A percentile compares a stretch with the other conserved stretches of the same genome.
Evolutionary conservation across 2,329 filamentous ascomycete genomes (phyloP).

Genomic region (Colletotrichum lindemuthianum): DNA sequence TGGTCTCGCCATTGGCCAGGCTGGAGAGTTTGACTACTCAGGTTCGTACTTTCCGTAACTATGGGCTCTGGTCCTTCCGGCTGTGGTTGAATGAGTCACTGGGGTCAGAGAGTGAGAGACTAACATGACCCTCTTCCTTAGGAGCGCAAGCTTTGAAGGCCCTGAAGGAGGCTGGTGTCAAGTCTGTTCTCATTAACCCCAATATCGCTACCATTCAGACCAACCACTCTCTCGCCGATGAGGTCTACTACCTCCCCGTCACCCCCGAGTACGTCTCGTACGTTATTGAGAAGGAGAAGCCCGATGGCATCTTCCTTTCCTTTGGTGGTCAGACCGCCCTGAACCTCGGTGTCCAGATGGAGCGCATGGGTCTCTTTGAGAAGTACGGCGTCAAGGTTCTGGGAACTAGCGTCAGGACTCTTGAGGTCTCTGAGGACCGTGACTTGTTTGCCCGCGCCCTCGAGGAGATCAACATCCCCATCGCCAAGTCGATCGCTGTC

Average conservation of each 20-base stretch:
- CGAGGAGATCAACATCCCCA: slow-evolving; percentile 97
- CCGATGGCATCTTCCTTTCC: slow-evolving; percentile 96
- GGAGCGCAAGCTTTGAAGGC: slow-evolving; percentile 97
- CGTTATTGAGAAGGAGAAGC: slow-evolving; percentile 94
- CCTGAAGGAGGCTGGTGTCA: slow-evolving; percentile 91
- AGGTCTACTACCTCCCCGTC: slow-evolving; percentile 98
- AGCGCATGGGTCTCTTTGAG: slow-evolving; percentile 94
- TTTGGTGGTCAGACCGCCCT: slow-evolving; percentile 98
- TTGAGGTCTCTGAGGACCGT: slow-evolving; percentile 95
- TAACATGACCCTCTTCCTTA: slow-evolving; percentile 51
- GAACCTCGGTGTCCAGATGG: slow-evolving; percentile 97
- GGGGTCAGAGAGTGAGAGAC: slow-evolving; percentile 4
- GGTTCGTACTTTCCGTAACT: slow-evolving; percentile 66
- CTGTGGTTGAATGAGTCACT: slow-evolving; percentile 28
- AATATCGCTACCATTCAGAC: slow-evolving; percentile 99
- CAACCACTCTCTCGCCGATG: slow-evolving; percentile 93
- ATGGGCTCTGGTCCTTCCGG: slow-evolving; percentile 2
- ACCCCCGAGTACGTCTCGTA: slow-evolving; percentile 98
- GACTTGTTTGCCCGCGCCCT: slow-evolving; percentile 96
- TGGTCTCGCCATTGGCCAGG: slow-evolving; percentile 95
- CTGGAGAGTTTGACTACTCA: slow-evolving; percentile 98
- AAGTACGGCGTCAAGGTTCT: slow-evolving; percentile 96
- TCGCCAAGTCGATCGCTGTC: slow-evolving; percentile 95
- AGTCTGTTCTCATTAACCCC: slow-evolving; percentile 94
- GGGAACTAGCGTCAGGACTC: slow-evolving; percentile 91